These are phyloP conservation scores for Cryptococcus sp. DNA, from an alignment of 1,284 basidiomycete genomes.

Conservation along the genomic window DNA sequence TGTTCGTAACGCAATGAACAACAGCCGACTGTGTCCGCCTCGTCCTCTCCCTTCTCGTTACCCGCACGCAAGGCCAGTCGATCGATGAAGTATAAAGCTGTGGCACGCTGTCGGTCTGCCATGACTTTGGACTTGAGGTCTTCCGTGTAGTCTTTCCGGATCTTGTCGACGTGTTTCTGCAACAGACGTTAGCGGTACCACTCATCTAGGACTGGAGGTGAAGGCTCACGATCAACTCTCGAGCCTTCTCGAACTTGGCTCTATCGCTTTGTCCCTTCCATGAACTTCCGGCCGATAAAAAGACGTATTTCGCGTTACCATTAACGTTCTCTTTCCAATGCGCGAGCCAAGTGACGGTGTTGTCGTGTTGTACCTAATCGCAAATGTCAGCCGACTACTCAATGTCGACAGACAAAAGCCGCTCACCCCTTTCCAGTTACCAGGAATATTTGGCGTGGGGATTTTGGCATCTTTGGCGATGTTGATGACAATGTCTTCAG, in stretches of 20 bases:
- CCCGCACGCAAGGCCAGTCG: conserved; percentile 90
- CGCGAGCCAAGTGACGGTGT: conserved; percentile 95
- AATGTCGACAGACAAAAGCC: too few relatives aligned
- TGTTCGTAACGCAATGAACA: conserved; percentile 94
- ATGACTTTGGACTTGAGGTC: conserved; percentile 87
- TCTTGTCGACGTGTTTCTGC: conserved; percentile 84
- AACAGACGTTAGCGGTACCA: neutral
- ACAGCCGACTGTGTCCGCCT: conserved; percentile 96
- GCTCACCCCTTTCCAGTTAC: conserved; percentile 70
- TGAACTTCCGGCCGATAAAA: conserved; percentile 88
- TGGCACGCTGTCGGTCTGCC: conserved; percentile 89
- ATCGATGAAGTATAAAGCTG: conserved; percentile 97
- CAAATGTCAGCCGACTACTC: neutral
- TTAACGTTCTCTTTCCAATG: conserved; percentile 97
- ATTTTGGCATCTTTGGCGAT: conserved; percentile 73
- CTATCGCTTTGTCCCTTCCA: conserved; percentile 96
- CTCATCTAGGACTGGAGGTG: neutral
- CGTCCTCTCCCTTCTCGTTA: conserved; percentile 97
- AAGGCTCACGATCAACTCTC: conserved; percentile 78
- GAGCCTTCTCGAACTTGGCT: conserved; percentile 93
- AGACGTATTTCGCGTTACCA: conserved; percentile 91
- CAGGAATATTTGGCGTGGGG: conserved; percentile 82
- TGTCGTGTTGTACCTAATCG: conserved; percentile 71
- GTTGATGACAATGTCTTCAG: conserved; percentile 93
- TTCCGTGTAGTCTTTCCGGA: conserved; percentile 80